phyloP scores from a whole-genome alignment of 1,139 yeast genomes.

The Torulaspora pretoriensis region DNA sequence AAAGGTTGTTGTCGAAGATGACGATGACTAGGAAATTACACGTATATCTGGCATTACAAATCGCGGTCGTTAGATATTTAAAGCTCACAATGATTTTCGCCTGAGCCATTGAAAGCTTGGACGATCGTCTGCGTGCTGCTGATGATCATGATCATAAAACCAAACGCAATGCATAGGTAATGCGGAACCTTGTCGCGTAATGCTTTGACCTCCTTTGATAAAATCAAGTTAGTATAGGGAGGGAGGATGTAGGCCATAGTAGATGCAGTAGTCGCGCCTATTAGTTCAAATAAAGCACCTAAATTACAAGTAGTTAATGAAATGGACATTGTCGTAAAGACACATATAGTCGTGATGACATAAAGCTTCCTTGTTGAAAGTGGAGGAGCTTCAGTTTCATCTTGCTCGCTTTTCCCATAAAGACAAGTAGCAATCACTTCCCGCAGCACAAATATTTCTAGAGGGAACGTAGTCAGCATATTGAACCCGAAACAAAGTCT shows the following conservation, averaged over 20 bases:
- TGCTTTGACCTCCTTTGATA: slow-evolving; percentile 52
- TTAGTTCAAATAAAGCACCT: slow-evolving; percentile 82
- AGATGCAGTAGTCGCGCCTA: slow-evolving; percentile 92
- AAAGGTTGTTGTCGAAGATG: slow-evolving; percentile 13
- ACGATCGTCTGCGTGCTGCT: slow-evolving; percentile 71
- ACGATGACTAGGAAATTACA: slow-evolving; percentile 10
- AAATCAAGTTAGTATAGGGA: slow-evolving; percentile 71
- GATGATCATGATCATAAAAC: slow-evolving; percentile 68
- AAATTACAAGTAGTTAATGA: slow-evolving; percentile 80
- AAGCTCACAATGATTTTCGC: slow-evolving; percentile 42
- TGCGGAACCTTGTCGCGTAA: slow-evolving; percentile 49
- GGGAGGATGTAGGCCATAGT: slow-evolving; percentile 90
- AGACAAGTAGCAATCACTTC: slow-evolving; percentile 61
- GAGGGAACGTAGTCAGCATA: slow-evolving; percentile 89
- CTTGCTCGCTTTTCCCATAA: slow-evolving; percentile 35
- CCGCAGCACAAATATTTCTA: slow-evolving; percentile 84
- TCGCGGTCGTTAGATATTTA: slow-evolving; percentile 6
- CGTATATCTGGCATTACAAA: background rate
- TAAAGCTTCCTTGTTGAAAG: slow-evolving; percentile 52
- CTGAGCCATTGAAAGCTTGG: slow-evolving; percentile 45
- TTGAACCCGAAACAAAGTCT: slow-evolving; percentile 89
- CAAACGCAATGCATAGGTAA: slow-evolving; percentile 63
- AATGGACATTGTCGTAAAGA: slow-evolving; percentile 67
- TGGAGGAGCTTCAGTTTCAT: slow-evolving; percentile 34
- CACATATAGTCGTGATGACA: slow-evolving; percentile 61